Conservation (phyloP, 106 monocot genomes). For the Posidonia australis region DNA sequence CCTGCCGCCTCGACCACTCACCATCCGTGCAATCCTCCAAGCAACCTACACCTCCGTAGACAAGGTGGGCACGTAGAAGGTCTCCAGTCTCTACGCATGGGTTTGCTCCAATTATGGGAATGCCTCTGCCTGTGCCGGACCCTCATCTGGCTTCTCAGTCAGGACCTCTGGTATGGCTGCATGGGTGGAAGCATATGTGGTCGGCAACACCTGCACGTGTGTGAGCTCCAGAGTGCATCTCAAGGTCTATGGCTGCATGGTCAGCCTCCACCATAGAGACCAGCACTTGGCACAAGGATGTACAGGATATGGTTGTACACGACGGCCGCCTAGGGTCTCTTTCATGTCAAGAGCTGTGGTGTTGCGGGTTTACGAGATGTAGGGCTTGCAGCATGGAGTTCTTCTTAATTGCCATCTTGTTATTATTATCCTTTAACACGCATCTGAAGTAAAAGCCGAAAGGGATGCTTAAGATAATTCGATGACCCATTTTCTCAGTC, state of each 20-base stretch:
- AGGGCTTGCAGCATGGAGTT: constrained; percentile 27
- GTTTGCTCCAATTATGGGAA: constrained; percentile 31
- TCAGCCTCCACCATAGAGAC: constrained; percentile 31
- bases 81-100: constrained; percentile 38
- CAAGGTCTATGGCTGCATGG: constrained; percentile 20
- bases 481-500: too few relatives aligned
- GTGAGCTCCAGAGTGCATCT: constrained; percentile 31
- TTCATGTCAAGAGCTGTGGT: constrained; percentile 13
- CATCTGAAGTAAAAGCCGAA: too few relatives aligned
- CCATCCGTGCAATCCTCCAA: too few relatives aligned
- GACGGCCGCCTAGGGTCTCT: constrained; percentile 19
- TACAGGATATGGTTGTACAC: constrained; percentile 27
- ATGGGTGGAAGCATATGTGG: constrained; percentile 57
- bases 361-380: constrained; percentile 26
- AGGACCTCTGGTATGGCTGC: constrained; percentile 31
- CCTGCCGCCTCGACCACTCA: too few relatives aligned
- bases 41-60: constrained; percentile 13
- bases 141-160: constrained; percentile 21
- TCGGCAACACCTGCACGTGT: constrained; percentile 52
- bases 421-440: too few relatives aligned
- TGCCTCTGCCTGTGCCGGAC: constrained; percentile 29
- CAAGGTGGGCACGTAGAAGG: constrained; percentile 40
- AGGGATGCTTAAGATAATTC: too few relatives aligned
- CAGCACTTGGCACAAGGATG: constrained; percentile 25
- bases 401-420: too few relatives aligned